Base-by-base conservation (phyloP, 441 rosid genomes). In the Adansonia rubrostipa region DNA sequence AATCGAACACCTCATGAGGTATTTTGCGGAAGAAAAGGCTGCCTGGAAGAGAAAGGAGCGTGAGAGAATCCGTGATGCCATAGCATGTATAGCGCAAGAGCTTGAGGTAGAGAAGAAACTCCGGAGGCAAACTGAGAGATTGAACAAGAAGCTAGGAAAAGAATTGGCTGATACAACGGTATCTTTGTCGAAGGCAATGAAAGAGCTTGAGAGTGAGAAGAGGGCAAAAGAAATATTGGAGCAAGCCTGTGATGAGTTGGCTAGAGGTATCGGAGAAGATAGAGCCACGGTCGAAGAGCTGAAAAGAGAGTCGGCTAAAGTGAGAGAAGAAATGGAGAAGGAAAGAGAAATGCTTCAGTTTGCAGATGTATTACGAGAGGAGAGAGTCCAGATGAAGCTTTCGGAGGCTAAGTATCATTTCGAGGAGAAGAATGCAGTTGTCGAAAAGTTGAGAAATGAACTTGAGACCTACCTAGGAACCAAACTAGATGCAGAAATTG, bases 341-440 rank as follows among this genome's bases (percentile, higher is more conserved):
- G 99, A 96, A 80, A 88, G 99, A 84, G 92, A 91, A 81, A 96
- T 96, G 98, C 91, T 96, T 85, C 97, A 89, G 78, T 80, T 96
- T 3, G 99, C 97, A 5, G 99, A 93, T 83, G 93, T 90, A 19
- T 78, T 92, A 83, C 91, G 99, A 0, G 97, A 96, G 86, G 98
- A 93, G 84, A 86, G 99, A 71, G 94, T 96, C 61, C 98, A 93
- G 84, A 96, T 96, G 99, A 96, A 96, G 88, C 93, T 96, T 0
- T 87, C 87, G 0, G 99, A 96, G 42, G 98, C 99, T 0, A 91
- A 83, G 47, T 87, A 86, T 80, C 92, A 91, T 71, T 93, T 92
- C 7, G 98, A 96, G 79, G 99, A 93, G 85, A 92, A 96, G 84
- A 89, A 91, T 65, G 91, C 89, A 3, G 98, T 89, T 2, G 89